These are phyloP conservation scores for Hypholoma sublateritium DNA, from an alignment of 768 basidiomycete genomes.

Conservation along the genomic window DNA sequence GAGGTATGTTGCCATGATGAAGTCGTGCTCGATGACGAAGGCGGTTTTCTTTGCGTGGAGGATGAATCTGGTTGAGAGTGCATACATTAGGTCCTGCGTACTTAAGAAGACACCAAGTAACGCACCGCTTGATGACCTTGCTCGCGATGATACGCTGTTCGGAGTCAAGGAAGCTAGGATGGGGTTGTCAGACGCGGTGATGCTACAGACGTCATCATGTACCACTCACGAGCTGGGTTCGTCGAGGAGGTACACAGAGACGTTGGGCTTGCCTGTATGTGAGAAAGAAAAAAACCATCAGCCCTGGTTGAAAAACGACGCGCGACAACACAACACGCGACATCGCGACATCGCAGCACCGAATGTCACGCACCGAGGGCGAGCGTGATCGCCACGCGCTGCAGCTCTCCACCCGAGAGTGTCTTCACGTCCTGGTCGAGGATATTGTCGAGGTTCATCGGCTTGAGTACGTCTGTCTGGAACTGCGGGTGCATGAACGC, in stretches of 20 bases:
- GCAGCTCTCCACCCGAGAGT: slow-evolving; percentile 96
- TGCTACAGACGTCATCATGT: background rate
- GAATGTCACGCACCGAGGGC: slow-evolving; percentile 62
- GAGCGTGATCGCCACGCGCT: slow-evolving; percentile 94
- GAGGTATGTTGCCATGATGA: slow-evolving; percentile 99
- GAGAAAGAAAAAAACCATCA: background rate
- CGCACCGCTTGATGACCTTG: slow-evolving; percentile 94
- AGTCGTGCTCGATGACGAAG: slow-evolving; percentile 99
- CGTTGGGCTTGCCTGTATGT: slow-evolving; percentile 64
- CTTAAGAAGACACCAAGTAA: slow-evolving; percentile 9
- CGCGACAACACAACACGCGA: background rate
- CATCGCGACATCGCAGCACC: background rate
- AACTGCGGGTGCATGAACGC: slow-evolving; percentile 99
- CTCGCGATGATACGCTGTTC: slow-evolving; percentile 99
- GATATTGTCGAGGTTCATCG: slow-evolving; percentile 92
- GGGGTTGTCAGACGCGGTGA: background rate
- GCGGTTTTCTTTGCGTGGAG: slow-evolving; percentile 97
- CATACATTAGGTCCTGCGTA: background rate
- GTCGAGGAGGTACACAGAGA: slow-evolving; percentile 91
- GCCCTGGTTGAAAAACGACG: background rate
- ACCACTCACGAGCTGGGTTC: slow-evolving; percentile 76
- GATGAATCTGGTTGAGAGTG: slow-evolving; percentile 62
- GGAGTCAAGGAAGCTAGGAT: slow-evolving; percentile 85
- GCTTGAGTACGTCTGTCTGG: slow-evolving; percentile 97
- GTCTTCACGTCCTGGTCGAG: slow-evolving; percentile 99